Conservation (phyloP, 768 basidiomycete genomes). For the Lactarius akahatsu region DNA sequence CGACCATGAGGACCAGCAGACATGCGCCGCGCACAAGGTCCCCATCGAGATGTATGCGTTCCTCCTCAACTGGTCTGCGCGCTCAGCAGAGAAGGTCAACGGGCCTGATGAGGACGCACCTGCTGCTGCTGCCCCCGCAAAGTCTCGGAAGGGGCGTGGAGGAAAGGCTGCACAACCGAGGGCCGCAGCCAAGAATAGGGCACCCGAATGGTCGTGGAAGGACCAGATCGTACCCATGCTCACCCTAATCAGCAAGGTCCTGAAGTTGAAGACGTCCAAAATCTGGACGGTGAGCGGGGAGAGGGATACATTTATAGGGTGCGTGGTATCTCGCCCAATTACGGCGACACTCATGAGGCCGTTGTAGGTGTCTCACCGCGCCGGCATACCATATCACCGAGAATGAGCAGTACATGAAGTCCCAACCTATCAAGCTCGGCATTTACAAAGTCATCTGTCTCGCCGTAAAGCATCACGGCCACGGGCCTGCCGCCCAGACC, state of each 20-base stretch:
- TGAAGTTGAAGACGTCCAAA: conserved; percentile 66
- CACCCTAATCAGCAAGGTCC: conserved; percentile 65
- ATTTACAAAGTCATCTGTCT: conserved; percentile 88
- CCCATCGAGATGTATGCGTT: conserved; percentile 93
- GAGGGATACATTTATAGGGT: conserved; percentile 84
- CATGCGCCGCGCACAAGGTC: conserved; percentile 58
- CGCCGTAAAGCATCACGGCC: conserved; percentile 88
- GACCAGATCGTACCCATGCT: conserved; percentile 74
- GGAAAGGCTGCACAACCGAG: conserved; percentile 51
- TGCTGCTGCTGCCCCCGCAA: conserved; percentile 45
- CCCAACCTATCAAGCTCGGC: conserved; percentile 61
- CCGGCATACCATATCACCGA: conserved; percentile 88
- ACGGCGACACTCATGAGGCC: conserved; percentile 13
- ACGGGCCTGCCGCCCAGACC: conserved; percentile 81
- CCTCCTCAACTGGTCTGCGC: conserved; percentile 87
- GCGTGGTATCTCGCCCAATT: conserved; percentile 34
- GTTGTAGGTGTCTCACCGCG: conserved; percentile 75
- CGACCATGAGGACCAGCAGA: conserved; percentile 64
- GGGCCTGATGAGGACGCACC: conserved; percentile 48
- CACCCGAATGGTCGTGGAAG: conserved; percentile 66
- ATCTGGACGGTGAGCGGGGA: conserved; percentile 91
- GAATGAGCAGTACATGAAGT: conserved; percentile 87
- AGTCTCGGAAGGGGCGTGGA: conserved; percentile 57
- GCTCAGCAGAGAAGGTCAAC: conserved; percentile 75
- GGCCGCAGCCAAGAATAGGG: conserved; percentile 43